A percentile compares a stretch with the other conserved stretches of the same genome.
Conservation (phyloP, 495 filamentous ascomycete species). For the Tuber aestivum region DNA sequence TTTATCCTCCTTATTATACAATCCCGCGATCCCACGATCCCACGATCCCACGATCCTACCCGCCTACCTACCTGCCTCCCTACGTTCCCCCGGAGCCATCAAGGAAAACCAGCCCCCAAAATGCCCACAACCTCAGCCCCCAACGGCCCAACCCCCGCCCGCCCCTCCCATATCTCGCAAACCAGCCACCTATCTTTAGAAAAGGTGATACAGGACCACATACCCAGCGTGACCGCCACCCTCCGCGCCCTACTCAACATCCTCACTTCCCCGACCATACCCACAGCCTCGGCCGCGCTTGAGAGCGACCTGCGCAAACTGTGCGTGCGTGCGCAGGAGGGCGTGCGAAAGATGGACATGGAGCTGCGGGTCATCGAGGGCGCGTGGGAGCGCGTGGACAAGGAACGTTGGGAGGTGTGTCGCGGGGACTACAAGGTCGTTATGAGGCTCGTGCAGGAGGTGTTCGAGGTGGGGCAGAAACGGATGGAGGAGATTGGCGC, state of each 20-base stretch:
- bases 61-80: too few relatives aligned
- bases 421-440: conserved; percentile 34
- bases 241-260: conserved; percentile 23
- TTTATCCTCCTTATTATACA: background rate
- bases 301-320: conserved; percentile 27
- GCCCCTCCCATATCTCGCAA: background rate
- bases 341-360: conserved; percentile 33
- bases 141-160: background rate
- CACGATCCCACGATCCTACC: background rate
- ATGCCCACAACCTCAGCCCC: background rate
- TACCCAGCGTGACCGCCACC: conserved; percentile 30
- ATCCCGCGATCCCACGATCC: background rate
- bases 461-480: conserved; percentile 30
- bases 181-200: conserved; percentile 27
- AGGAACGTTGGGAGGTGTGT: conserved; percentile 36
- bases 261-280: conserved; percentile 10
- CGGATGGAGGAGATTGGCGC: conserved; percentile 33
- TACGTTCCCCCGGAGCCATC: too few relatives aligned
- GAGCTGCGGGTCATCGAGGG: conserved; percentile 33
- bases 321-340: conserved; percentile 33
- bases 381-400: conserved; percentile 33
- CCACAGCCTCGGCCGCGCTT: conserved; percentile 15
- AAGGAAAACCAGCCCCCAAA: too few relatives aligned
- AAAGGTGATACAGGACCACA: conserved; percentile 38
- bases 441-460: conserved; percentile 31